These are phyloP conservation scores for Ceratobasidium sp. DNA, from an alignment of 1,284 basidiomycete genomes.

Conservation along the genomic window DNA sequence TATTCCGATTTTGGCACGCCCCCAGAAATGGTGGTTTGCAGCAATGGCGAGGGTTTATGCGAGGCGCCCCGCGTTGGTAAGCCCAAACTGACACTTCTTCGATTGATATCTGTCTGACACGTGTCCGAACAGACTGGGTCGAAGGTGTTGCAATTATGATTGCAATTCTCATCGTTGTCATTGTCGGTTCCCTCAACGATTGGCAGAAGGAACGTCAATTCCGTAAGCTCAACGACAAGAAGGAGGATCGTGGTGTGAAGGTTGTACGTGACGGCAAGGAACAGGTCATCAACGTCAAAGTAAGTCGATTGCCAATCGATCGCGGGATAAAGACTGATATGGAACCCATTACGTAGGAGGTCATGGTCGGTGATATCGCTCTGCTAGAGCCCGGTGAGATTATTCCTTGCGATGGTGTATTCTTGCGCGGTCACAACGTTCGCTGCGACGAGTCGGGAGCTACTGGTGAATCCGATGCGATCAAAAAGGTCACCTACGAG, in stretches of 20 bases:
- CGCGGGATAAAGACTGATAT: conserved; percentile 4
- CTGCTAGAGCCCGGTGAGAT: conserved; percentile 94
- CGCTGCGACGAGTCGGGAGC: conserved; percentile 96
- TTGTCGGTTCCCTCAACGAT: conserved; percentile 88
- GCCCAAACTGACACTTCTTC: not conserved
- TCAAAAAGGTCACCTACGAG: conserved; percentile 82
- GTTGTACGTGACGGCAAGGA: conserved; percentile 85
- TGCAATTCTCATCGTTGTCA: conserved; percentile 83
- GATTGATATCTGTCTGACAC: conserved; percentile 41
- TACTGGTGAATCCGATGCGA: conserved; percentile 95
- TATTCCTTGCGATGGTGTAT: conserved; percentile 93
- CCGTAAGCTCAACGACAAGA: conserved; percentile 88
- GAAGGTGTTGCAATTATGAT: conserved; percentile 97
- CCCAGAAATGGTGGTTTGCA: conserved; percentile 57
- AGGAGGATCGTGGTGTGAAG: conserved; percentile 93
- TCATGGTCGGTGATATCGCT: conserved; percentile 93
- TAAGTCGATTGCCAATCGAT: conserved; percentile 47
- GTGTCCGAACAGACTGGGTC: conserved; percentile 77
- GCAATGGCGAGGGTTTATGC: conserved; percentile 50
- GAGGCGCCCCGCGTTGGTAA: conserved; percentile 63
- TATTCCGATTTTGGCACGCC: conserved; percentile 88
- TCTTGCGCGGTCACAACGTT: conserved; percentile 89
- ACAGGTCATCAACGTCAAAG: conserved; percentile 79
- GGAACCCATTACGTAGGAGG: conserved; percentile 60
- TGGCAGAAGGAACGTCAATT: conserved; percentile 99